phyloP scores from a whole-genome alignment of 805 yeast species.

The Alloascoidea africana region DNA sequence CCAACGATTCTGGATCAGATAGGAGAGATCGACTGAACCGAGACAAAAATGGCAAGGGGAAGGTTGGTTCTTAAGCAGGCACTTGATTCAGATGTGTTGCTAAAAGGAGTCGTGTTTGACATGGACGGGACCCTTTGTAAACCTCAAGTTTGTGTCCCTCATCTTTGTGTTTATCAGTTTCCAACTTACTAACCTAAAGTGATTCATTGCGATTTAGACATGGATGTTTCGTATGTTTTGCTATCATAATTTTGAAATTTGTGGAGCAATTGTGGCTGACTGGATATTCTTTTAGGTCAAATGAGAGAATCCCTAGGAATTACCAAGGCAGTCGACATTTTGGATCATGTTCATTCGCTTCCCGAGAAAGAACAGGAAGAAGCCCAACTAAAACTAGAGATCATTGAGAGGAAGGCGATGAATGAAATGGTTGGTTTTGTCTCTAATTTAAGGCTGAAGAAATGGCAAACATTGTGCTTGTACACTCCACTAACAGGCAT shows the following conservation, averaged over 20 bases:
- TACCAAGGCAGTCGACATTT: conserved; percentile 30
- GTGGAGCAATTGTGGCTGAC: not conserved
- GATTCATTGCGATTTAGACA: conserved; percentile 11
- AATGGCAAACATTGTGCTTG: too few species aligned
- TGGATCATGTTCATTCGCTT: conserved; percentile 31
- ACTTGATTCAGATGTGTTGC: conserved; percentile 13
- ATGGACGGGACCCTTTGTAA: conserved; percentile 69
- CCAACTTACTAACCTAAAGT: not conserved
- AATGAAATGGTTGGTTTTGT: conserved; percentile 25
- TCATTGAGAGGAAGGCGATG: conserved; percentile 53
- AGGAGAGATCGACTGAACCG: too few species aligned
- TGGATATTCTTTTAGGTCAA: conserved; percentile 17
- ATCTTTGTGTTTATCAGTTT: not conserved
- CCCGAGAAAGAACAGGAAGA: conserved; percentile 20
- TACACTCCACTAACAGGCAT: too few species aligned
- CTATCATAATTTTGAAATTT: not conserved
- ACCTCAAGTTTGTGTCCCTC: conserved; percentile 20
- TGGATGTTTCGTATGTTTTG: conserved; percentile 30
- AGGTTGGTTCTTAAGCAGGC: conserved; percentile 10
- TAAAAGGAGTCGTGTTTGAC: conserved; percentile 50
- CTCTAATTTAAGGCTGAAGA: too few species aligned
- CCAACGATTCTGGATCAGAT: too few species aligned
- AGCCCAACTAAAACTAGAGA: conserved; percentile 31
- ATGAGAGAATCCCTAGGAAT: conserved; percentile 49
- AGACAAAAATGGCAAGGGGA: conserved; percentile 10